A percentile compares a stretch with the other conserved stretches of the same genome.
Evolutionary conservation across 257 asterid species (phyloP).

Genomic region (Fraxinus anomala): DNA sequence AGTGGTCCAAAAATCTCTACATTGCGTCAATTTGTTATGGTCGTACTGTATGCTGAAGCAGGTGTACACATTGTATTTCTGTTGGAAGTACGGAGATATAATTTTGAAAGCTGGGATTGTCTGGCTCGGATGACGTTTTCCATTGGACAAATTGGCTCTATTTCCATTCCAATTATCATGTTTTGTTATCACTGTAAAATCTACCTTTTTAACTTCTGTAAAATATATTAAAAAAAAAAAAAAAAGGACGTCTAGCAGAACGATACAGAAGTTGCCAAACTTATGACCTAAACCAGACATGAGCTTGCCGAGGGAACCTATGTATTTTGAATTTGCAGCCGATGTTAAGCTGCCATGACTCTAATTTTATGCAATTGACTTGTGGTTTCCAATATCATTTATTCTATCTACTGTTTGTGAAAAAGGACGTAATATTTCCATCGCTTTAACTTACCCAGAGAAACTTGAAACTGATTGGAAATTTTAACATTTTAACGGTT

Average conservation of each 20-base stretch:
- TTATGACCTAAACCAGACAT: not conserved
- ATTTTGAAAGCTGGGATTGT: constrained; percentile 26
- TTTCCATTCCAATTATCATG: not conserved
- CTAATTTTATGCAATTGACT: constrained; percentile 5
- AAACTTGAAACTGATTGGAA: not conserved
- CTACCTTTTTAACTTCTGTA: not conserved
- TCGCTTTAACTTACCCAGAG: not conserved
- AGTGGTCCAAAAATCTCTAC: constrained; percentile 72
- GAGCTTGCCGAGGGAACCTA: not conserved
- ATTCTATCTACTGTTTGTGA: not conserved
- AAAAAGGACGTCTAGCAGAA: not conserved
- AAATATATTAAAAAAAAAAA: not conserved
- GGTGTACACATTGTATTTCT: constrained; percentile 26
- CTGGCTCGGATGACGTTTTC: constrained; percentile 2
- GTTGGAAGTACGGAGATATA: constrained; percentile 7
- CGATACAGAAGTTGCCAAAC: not conserved
- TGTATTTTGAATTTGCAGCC: not conserved
- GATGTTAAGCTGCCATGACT: not conserved
- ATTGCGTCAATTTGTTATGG: constrained; percentile 66
- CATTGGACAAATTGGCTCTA: not conserved
- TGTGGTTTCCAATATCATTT: not conserved
- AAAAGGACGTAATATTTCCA: not conserved
- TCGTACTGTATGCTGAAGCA: constrained; percentile 62
- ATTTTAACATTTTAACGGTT: not conserved
- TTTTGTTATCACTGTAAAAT: not conserved